Evolutionary conservation across 1,139 yeast species (phyloP), one percentile per base, ranked within the genome.

Genomic region (Lodderomyces theae): DNA sequence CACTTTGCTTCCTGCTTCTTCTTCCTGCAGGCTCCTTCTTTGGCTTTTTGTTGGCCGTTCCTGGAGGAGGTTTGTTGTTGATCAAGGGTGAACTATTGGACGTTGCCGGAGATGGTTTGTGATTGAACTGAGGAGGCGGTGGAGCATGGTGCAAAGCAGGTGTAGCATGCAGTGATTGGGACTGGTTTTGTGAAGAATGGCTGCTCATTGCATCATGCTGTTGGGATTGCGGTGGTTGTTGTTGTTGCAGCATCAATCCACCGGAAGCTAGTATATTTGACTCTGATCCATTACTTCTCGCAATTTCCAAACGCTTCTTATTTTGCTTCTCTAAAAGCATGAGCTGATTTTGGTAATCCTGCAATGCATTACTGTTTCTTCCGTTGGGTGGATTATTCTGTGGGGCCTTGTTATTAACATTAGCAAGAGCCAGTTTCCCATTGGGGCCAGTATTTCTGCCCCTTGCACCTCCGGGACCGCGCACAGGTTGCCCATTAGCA

Each of bases 291-390:
- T 51, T 56, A 48, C 58, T 63, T 48, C 78, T 58, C 7, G 79
- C 77, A 41, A 73, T 72, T 51, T 74, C 78, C 42, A 76, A 71
- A 25, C 83, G 69, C 56, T 79, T 79, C 57, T 81, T 82, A 58
- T 83, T 83, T 54, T 82, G 89, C 49, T 79, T 79, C 49, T 85
- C 92, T 45, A 85, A 63, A 34, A 82, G 59, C 79, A 84, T 77
- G 49, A 85, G 63, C 59, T 85, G 92, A 74, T 78, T 77, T 58
- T 85, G 92, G 58, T 85, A 85, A 56, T 84, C 90, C 48, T 81
- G 85, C 37, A 84, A 64, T 2, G 77, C 77, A 51, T 69, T 69
- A 51, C 61, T 58, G 50, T 68, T 70, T 39, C 47, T 43, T 6
- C 49, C 48, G 35, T 40, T 39, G 16, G 41, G 26, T 2, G 19